Base-by-base conservation (phyloP, 73 alveolate genomes). In the Loxodes magnus region DNA sequence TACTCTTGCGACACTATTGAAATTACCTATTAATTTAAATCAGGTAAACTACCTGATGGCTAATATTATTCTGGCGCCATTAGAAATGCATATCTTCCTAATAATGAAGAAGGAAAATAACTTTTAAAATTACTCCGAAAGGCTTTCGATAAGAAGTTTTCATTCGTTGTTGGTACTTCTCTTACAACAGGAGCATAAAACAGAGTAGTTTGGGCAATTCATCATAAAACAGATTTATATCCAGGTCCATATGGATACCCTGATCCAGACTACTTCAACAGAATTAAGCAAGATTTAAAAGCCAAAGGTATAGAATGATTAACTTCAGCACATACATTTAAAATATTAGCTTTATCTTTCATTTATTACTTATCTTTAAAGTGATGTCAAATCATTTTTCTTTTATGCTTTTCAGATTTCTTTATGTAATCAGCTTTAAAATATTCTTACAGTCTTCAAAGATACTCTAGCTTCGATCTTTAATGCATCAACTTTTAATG, bases 171-270 rank as follows among this genome's bases (percentile, higher is more conserved):
- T 22, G 99, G 99, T 23, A 87, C 94, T n/a, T 80, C 96, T 42
- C 87, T 85, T 35, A 93, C 98, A 0, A 92, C 98, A 22, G 98
- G 98, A 34, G 15, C 64, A 33, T 57, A 35, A 0, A 88, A 92
- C 61, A 67, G 87, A 22, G 88, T 83, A 12, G 94, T 87, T 31
- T 91, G 98, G 98, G 92, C 93, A 2, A 84, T 91, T 36, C 98
- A 91, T 80, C 98, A 91, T 75, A 91, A 91, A 51, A 91, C 98
- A 5, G 72, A 43, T 44, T 20, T 82, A 5, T 28, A 10, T 44
- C 96, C 97, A 35, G 98, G 67, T 27, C 25, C 30, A 44, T 91
- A 71, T 84, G 97, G 97, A 14, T 91, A 79, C 53, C 98, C 98
- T 16, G 98, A 91, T 69, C 81, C 90, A 3, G 87, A 96, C 17